Percentiles rank a stretch among this genome's conserved stretches.
Evolutionary conservation across 2,329 filamentous ascomycete species (phyloP).

Genomic region (Fusarium sp.): DNA sequence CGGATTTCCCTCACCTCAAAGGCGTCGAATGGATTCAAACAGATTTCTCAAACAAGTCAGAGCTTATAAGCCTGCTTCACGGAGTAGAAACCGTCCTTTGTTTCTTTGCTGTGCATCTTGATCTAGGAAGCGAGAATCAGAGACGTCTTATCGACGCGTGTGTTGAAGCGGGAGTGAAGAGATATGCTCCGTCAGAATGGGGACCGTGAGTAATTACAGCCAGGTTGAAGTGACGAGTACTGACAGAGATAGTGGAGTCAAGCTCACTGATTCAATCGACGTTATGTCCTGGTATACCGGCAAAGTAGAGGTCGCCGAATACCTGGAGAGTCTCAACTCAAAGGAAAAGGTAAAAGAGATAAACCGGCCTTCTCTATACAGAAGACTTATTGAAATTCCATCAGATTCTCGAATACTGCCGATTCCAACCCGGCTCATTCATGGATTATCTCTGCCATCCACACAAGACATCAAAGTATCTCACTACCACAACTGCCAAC

Average conservation of each 20-base stretch:
- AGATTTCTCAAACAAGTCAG: neutral
- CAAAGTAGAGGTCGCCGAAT: neutral
- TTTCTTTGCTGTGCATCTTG: slow-evolving; percentile 3
- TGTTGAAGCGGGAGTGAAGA: neutral
- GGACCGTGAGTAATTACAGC: neutral
- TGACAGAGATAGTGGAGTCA: neutral
- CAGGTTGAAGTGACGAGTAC: accelerated
- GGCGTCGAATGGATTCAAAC: neutral
- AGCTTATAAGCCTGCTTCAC: neutral
- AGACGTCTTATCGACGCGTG: slow-evolving; percentile 14
- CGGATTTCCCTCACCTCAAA: neutral
- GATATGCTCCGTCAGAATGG: slow-evolving; percentile 20
- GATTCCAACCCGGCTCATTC: neutral
- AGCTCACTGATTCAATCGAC: neutral
- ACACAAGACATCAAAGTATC: neutral
- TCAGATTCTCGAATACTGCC: slow-evolving; percentile 6
- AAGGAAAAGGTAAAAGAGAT: neutral
- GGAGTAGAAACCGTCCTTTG: slow-evolving; percentile 8
- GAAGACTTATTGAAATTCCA: neutral
- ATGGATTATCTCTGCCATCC: slow-evolving; percentile 23
- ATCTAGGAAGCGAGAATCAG: neutral
- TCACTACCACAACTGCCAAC: neutral
- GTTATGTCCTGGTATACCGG: slow-evolving; percentile 11
- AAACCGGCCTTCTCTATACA: accelerated
- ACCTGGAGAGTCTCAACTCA: neutral